Conservation (phyloP, 2,329 filamentous ascomycete species). For the Fusarium heterosporum region DNA sequence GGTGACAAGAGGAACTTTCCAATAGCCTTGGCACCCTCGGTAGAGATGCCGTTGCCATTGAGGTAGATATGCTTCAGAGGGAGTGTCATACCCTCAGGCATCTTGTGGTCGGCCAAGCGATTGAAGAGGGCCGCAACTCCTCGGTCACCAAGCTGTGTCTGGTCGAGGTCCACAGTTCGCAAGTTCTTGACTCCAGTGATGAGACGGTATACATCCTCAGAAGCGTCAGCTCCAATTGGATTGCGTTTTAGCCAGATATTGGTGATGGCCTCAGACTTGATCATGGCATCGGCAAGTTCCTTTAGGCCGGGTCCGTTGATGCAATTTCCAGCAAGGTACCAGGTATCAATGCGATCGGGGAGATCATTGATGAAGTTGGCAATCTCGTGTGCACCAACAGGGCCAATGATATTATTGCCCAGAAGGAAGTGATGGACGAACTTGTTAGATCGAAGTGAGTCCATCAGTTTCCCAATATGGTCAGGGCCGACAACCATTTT, state of each 20-base stretch:
- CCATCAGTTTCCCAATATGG: constrained; percentile 63
- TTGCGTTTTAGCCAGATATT: constrained; percentile 68
- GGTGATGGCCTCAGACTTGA: constrained; percentile 57
- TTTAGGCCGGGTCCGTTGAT: constrained; percentile 59
- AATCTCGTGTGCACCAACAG: constrained; percentile 59
- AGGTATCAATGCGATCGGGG: constrained; percentile 63
- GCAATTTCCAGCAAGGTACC: constrained; percentile 67
- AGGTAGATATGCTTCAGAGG: constrained; percentile 54
- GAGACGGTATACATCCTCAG: constrained; percentile 57
- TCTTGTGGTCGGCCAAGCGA: constrained; percentile 50
- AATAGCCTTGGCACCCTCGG: constrained; percentile 48
- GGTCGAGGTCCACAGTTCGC: constrained; percentile 64
- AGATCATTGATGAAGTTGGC: constrained; percentile 58
- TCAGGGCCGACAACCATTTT: constrained; percentile 66
- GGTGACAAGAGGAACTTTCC: constrained; percentile 51
- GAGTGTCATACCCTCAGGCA: constrained; percentile 45
- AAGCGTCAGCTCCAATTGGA: constrained; percentile 57
- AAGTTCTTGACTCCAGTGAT: constrained; percentile 58
- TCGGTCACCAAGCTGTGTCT: constrained; percentile 62
- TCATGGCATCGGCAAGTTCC: constrained; percentile 58
- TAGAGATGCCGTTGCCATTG: constrained; percentile 53
- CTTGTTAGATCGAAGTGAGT: constrained; percentile 59
- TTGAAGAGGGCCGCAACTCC: constrained; percentile 59
- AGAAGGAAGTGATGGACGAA: constrained; percentile 65
- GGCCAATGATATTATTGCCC: constrained; percentile 67